Evolutionary conservation across 2,329 filamentous ascomycete species (phyloP).

Genomic region (Ascosphaera aggregata): DNA sequence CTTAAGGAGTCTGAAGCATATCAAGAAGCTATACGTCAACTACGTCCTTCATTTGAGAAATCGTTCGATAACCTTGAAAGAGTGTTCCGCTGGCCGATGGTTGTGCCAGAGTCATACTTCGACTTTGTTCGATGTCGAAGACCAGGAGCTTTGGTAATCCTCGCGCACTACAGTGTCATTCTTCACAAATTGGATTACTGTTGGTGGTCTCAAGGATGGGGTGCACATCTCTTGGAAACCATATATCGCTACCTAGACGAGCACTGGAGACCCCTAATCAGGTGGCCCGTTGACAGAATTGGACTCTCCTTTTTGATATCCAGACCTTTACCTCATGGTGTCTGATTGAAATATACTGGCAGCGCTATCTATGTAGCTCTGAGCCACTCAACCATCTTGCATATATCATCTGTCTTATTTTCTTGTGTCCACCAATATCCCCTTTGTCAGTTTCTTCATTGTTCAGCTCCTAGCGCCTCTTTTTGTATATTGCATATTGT

Average conservation of each 20-base stretch:
- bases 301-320: too few species aligned
- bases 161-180: constrained; percentile 43
- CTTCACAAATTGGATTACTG: constrained; percentile 35
- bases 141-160: constrained; percentile 37
- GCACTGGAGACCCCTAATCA: constrained; percentile 7
- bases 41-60: constrained; percentile 8
- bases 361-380: too few species aligned
- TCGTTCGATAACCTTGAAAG: constrained; percentile 7
- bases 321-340: too few species aligned
- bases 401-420: too few species aligned
- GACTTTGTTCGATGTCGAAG: constrained; percentile 35
- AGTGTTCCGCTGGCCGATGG: constrained; percentile 36
- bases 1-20: constrained; percentile 8
- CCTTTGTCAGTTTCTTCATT: too few species aligned
- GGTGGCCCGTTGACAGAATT: constrained; percentile 9
- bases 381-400: too few species aligned
- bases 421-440: too few species aligned
- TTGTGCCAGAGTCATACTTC: constrained; percentile 39
- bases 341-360: too few species aligned
- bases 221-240: constrained; percentile 43
- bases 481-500: too few species aligned
- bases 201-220: constrained; percentile 46
- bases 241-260: constrained; percentile 14
- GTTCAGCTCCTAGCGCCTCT: too few species aligned
- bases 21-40: constrained; percentile 8